Evolutionary conservation across 176 grass and related monocot genomes (phyloP).

Genomic region (Triticum aestivum): DNA sequence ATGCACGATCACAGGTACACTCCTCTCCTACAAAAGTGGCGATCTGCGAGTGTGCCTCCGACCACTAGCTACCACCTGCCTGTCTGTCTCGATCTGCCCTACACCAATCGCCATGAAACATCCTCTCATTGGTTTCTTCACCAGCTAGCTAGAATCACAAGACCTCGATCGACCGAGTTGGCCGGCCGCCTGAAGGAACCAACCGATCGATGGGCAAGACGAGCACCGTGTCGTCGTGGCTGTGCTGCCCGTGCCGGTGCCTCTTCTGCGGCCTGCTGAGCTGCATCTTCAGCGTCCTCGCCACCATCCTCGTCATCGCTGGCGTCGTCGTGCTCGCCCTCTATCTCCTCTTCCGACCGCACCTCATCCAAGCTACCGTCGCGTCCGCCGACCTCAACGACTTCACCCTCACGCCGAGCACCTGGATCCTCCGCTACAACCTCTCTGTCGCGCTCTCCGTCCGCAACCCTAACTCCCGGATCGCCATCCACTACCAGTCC

Average conservation of each 20-base stretch:
- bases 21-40: constrained; percentile 17
- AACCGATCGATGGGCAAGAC: constrained; percentile 19
- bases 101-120: constrained; percentile 6
- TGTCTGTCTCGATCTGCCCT: not conserved
- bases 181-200: not conserved
- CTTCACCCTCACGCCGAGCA: constrained; percentile 19
- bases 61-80: not conserved
- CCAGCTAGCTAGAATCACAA: not conserved
- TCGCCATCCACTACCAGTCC: constrained; percentile 37
- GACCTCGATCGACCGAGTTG: not conserved
- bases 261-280: constrained; percentile 15
- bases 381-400: constrained; percentile 16
- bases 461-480: constrained; percentile 26
- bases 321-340: constrained; percentile 20
- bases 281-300: constrained; percentile 20
- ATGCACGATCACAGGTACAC: constrained; percentile 6
- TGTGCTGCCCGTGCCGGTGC: constrained; percentile 44
- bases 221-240: not conserved
- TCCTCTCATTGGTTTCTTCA: not conserved
- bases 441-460: not conserved
- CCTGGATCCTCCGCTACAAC: constrained; percentile 45
- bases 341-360: constrained; percentile 43
- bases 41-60: constrained; percentile 1
- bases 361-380: constrained; percentile 25
- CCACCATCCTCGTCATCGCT: constrained; percentile 17